These are phyloP conservation scores for Aspergillus hiratsukae DNA, from an alignment of 2,329 filamentous ascomycete genomes.

Conservation along the genomic window DNA sequence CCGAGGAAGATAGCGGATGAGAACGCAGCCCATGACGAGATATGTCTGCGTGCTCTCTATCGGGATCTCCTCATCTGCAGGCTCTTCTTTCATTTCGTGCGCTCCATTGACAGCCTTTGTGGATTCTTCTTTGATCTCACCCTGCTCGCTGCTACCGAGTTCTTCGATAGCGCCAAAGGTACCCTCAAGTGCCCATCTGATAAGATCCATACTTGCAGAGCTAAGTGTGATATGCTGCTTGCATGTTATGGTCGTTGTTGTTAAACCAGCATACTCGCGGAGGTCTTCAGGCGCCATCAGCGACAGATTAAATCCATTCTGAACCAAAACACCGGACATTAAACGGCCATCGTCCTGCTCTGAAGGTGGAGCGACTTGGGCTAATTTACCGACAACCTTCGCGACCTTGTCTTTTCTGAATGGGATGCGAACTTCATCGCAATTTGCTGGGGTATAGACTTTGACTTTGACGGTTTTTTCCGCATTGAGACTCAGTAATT, in stretches of 20 bases:
- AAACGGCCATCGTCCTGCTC: conserved; percentile 52
- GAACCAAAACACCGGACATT: conserved; percentile 85
- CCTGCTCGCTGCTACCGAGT: conserved; percentile 25
- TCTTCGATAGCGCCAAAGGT: conserved; percentile 83
- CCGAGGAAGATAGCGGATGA: conserved; percentile 66
- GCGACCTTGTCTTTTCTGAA: conserved; percentile 94
- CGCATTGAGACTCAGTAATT: conserved; percentile 85
- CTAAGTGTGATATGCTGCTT: conserved; percentile 84
- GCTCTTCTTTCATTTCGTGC: conserved; percentile 30
- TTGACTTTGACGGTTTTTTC: conserved; percentile 78
- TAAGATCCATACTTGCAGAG: conserved; percentile 83
- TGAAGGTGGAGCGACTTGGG: conserved; percentile 67
- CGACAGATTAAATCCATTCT: conserved; percentile 96
- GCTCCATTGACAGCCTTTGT: conserved; percentile 33
- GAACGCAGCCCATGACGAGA: conserved; percentile 84
- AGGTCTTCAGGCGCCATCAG: conserved; percentile 96
- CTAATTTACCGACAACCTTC: conserved; percentile 92
- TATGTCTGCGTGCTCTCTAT: conserved; percentile 42
- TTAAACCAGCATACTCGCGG: conserved; percentile 92
- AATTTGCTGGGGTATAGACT: conserved; percentile 90
- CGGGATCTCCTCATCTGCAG: conserved; percentile 44
- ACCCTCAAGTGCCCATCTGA: conserved; percentile 89
- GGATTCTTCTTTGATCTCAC: conserved; percentile 20
- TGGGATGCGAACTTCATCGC: conserved; percentile 88
- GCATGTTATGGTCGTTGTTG: conserved; percentile 89